Base-by-base conservation (phyloP, 1,139 yeast species). In the Citeromyces hawaiiensis region DNA sequence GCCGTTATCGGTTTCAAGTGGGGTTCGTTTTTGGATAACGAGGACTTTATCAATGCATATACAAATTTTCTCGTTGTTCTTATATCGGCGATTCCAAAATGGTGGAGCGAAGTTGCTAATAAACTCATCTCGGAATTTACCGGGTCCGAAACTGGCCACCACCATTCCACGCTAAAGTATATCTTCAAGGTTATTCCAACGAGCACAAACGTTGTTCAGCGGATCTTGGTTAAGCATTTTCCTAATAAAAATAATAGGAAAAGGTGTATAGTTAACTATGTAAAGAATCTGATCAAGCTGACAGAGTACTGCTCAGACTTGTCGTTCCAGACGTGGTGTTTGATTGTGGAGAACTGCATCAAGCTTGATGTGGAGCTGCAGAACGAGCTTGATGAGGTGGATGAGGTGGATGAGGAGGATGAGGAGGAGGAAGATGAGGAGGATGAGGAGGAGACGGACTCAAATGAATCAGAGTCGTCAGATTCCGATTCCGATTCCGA, bases 331-430 rank as follows among this genome's bases (percentile, higher is more conserved):
- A 68, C 83, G 6, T 88, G 96, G 96, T 80, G 81, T 23, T 60
- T 85, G 43, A 67, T 88, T 17, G 64, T 86, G 36, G 96, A 88
- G 56, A 73, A 77, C 47, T 70, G 85, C 41, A 86, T 91, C 44
- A 83, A 86, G 48, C 65, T 91, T 36, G 98, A 91, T 59, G 96
- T 88, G n/a, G 97, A 87, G 57, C 65, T 88, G 44, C 96, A 86
- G 53, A 87, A 85, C 51, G 94, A 83, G 51, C 60, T 83, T 45
- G 95, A 85, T 48, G 94, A 85, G 47, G 64, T 81, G 41, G 95
- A 85, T 52, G 95, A 83, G 41, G 85, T 77, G 43, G 73, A 76
- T 37, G 68, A 63, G 4, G n/a, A n/a, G n/a, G n/a, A n/a, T n/a
- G n/a, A n/a, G n/a, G n/a, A n/a, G n/a, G n/a, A n/a, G n/a, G n/a